These are phyloP conservation scores for Phytophthora cajani DNA, from an alignment of 352 stramenopile genomes.

Conservation along the genomic window DNA sequence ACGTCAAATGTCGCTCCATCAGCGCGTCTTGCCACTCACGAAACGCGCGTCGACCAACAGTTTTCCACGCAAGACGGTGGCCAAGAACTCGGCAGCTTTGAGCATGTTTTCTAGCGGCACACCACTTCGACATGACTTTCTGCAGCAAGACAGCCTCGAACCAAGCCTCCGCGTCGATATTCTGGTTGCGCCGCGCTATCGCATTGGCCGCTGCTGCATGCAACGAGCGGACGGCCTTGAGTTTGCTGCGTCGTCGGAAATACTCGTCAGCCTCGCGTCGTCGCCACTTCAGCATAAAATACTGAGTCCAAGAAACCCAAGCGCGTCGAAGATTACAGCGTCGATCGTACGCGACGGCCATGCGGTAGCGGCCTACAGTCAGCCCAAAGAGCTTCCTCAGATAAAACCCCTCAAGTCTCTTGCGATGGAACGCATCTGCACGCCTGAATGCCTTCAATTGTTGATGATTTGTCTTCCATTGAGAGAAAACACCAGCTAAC, in stretches of 20 bases:
- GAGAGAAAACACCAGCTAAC: conserved; percentile 4
- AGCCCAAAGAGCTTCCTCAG: conserved; percentile 4
- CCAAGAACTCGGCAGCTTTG: conserved; percentile 12
- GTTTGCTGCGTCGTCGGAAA: conserved; percentile 19
- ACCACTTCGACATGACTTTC: conserved; percentile 18
- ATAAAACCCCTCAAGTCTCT: conserved; percentile 10
- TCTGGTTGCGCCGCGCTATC: conserved; percentile 6
- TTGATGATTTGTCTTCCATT: conserved; percentile 22
- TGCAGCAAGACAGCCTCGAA: conserved; percentile 30
- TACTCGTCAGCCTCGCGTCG: conserved; percentile 16
- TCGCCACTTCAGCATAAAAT: conserved; percentile 11
- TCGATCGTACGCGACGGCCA: conserved; percentile 13
- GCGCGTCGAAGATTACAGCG: conserved; percentile 3
- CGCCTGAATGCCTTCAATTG: conserved; percentile 3
- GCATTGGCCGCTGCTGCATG: conserved; percentile 3
- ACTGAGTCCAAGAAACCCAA: conserved; percentile 16
- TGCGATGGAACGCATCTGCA: conserved; percentile 12
- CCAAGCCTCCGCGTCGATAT: conserved; percentile 35
- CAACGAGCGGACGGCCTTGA: conserved; percentile 23
- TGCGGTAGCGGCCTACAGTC: conserved; percentile 18
- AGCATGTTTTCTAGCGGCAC: conserved; percentile 5
- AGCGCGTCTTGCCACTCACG: conserved; percentile 17
- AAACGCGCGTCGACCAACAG: conserved; percentile 24
- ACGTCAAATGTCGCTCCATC: conserved; percentile 17
- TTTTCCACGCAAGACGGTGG: conserved; percentile 17